A percentile compares a stretch with the other conserved stretches of the same genome.
These are phyloP conservation scores for Isatis tinctoria DNA, from an alignment of 345 rosid genomes.

Conservation along the genomic window DNA sequence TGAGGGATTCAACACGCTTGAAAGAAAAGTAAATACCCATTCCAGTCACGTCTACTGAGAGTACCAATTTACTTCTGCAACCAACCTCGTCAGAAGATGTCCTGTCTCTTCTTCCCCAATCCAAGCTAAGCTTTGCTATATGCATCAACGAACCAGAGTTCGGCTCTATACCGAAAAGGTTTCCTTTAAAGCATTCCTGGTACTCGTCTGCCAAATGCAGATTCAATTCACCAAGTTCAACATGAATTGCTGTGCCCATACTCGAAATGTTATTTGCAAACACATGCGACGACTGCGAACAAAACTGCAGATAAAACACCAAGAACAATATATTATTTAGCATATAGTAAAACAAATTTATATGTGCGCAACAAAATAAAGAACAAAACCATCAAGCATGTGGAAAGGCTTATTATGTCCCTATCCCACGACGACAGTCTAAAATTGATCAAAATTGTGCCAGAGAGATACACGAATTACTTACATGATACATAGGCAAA, in stretches of 20 bases:
- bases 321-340: background rate
- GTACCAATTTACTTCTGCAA: constrained; percentile 61
- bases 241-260: constrained; percentile 67
- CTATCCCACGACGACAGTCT: background rate
- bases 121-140: constrained; percentile 82
- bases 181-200: constrained; percentile 83
- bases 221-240: constrained; percentile 96
- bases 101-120: constrained; percentile 83
- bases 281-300: constrained; percentile 92
- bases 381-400: constrained; percentile 2
- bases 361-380: background rate
- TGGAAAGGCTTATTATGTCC: background rate
- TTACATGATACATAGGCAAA: constrained; percentile 83
- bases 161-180: constrained; percentile 79
- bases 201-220: constrained; percentile 91
- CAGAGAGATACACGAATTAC: constrained; percentile 26
- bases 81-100: constrained; percentile 60
- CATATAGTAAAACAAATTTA: background rate
- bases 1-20: constrained; percentile 73
- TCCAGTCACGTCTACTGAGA: constrained; percentile 81
- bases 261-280: constrained; percentile 88
- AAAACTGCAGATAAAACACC: constrained; percentile 50
- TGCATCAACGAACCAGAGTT: constrained; percentile 90
- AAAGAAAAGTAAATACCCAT: constrained; percentile 69
- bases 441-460: background rate